Base-by-base conservation (phyloP, 176 grass and related monocot species). In the Pontederia crassipes region DNA sequence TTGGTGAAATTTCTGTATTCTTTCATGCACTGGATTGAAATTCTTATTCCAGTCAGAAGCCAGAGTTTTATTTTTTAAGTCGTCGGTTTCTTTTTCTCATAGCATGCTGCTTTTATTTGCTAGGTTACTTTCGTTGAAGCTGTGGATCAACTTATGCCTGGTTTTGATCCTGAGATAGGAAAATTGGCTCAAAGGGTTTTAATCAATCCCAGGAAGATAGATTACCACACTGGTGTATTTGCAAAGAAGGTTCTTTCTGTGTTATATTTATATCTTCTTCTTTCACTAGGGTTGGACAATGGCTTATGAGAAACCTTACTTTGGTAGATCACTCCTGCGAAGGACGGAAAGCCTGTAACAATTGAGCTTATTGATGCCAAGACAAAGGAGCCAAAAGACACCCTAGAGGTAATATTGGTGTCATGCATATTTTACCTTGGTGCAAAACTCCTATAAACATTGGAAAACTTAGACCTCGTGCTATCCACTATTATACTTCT, bases 331-430 rank as follows among this genome's bases (percentile, higher is more conserved):
- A 90, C 83, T 45, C 91, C 91, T 59, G 86, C 86, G 55, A 96
- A 79, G 75, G 86, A 96, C 70, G 87, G 86, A 66, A 96, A 80
- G 61, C 87, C 92, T 69, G 92, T 96, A 59, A 73, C 80, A 45
- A 96, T 96, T 57, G 87, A 96, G 71, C 92, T 90, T 64, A 90
- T 96, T 72, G 87, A 96, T 85, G 92, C 87, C 54, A 96, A 90
- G 74, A 88, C 91, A 70, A 96, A 96, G 76, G 86, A 96, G 49
- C 78, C 72, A 46, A 96, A 62, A 82, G 87, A 96, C 75, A 88
- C 83, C 51, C 76, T 96, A 66, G 92, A 96, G 83, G 92, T 88
- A 66, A 61, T 70, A 20, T 26, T 18, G 9, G 5, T 29, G 28
- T 24, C 8, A 27, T 45, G 14, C 9, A n/a, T 45, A 9, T 13